Conservation (phyloP, 257 asterid species). For the Pogostemon cablin region DNA sequence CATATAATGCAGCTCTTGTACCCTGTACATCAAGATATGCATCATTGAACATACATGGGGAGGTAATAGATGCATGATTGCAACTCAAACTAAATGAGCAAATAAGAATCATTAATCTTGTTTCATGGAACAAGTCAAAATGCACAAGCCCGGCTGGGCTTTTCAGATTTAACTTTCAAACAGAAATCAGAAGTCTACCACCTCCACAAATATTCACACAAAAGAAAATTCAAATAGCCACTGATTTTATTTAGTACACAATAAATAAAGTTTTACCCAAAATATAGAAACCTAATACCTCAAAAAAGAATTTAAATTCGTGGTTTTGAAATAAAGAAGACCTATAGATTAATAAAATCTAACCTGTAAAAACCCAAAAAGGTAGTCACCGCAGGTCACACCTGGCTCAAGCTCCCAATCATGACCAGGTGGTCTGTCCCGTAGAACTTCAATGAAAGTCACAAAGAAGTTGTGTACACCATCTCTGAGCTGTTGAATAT, state of each 20-base stretch:
- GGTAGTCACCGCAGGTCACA: slow-evolving; percentile 95
- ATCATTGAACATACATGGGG: neutral
- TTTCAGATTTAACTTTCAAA: neutral
- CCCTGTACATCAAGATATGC: slow-evolving; percentile 55
- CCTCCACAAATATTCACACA: neutral
- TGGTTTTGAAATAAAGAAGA: slow-evolving; percentile 12
- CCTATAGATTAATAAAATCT: slow-evolving; percentile 22
- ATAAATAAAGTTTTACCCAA: slow-evolving; percentile 6
- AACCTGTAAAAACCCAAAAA: slow-evolving; percentile 94
- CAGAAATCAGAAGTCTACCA: slow-evolving; percentile 5
- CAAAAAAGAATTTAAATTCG: slow-evolving; percentile 7
- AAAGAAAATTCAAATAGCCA: neutral
- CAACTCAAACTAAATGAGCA: slow-evolving; percentile 13
- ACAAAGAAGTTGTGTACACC: slow-evolving; percentile 96
- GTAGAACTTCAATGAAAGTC: slow-evolving; percentile 95
- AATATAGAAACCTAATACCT: neutral
- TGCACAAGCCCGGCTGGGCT: neutral
- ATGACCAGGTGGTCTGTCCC: slow-evolving; percentile 99
- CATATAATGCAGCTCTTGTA: slow-evolving; percentile 91
- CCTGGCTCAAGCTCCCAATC: slow-evolving; percentile 99
- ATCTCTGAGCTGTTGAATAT: slow-evolving; percentile 97
- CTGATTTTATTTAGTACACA: neutral
- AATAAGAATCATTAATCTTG: slow-evolving; percentile 25
- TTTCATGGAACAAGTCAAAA: slow-evolving; percentile 18
- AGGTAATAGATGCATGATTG: slow-evolving; percentile 1